Percentiles rank a stretch among this genome's conserved stretches.
phyloP scores from a whole-genome alignment of 2,329 filamentous ascomycete genomes.

The Fusarium ambrosium region DNA sequence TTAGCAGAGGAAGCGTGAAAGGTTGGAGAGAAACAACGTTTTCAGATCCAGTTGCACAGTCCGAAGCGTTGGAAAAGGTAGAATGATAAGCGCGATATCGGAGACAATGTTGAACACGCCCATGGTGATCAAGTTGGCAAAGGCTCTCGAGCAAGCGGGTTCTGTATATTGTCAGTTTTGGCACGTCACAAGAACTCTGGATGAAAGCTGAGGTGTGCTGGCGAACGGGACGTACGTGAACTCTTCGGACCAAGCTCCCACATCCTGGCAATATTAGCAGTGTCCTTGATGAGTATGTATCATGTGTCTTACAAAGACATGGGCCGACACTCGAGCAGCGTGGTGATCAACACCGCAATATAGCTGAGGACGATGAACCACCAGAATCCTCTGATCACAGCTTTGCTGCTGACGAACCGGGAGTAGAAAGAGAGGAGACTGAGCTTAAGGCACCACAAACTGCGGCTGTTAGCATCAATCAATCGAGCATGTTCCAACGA shows the following conservation, averaged over 20 bases:
- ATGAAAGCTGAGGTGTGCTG: background rate
- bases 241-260: slow-evolving; percentile 11
- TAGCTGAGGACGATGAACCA: slow-evolving; percentile 40
- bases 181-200: background rate
- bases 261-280: slow-evolving; percentile 4
- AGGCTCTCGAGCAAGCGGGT: background rate
- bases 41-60: slow-evolving; percentile 16
- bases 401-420: slow-evolving; percentile 44
- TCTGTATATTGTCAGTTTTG: background rate
- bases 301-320: slow-evolving; percentile 28
- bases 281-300: too few species aligned
- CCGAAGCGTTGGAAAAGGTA: slow-evolving; percentile 46
- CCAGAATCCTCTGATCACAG: slow-evolving; percentile 31
- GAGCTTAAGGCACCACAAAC: slow-evolving; percentile 47
- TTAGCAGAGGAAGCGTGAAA: background rate
- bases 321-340: slow-evolving; percentile 44
- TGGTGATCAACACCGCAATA: slow-evolving; percentile 39
- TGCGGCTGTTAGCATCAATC: slow-evolving; percentile 13
- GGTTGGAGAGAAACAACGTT: background rate
- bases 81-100: slow-evolving; percentile 45
- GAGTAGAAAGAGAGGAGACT: slow-evolving; percentile 47
- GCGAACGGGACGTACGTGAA: background rate
- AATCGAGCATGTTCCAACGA: background rate
- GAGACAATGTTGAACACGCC: slow-evolving; percentile 45
- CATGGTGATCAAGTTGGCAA: slow-evolving; percentile 37